Evolutionary conservation across 495 filamentous ascomycete species (phyloP), one percentile per base, ranked within the genome.

Genomic region (Penicillium pancosmium): DNA sequence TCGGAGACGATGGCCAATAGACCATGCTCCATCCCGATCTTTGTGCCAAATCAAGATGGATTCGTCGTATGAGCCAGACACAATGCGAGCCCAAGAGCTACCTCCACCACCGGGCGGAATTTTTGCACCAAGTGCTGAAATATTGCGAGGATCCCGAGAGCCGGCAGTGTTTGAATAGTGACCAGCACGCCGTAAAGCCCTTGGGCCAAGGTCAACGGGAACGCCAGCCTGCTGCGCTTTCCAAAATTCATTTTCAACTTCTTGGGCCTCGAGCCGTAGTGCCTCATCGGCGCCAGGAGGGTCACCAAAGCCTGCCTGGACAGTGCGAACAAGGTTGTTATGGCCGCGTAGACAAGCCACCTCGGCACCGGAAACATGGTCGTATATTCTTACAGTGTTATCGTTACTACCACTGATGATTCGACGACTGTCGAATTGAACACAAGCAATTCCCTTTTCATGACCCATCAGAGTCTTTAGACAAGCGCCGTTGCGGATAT

Each of bases 371-470:
- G 91, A 90, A 49, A 83, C 80, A 35, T 89, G 83, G 70, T 98
- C 94, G 66, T 93, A 99, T 38, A 99, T 92, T 49, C 94, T 91
- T 33, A 98, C 91, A 12, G 92, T 91, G 64, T 94, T 89, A 70
- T 99, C 94, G 65, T 91, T 96, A 72, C 92, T 96, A 3, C 94
- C 94, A 61, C 89, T 95, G 47, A 99, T 91, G 53, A 99, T 96
- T 4, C 93, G 85, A n/a, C 89, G 87, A n/a, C 91, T 92, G 71
- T 99, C 94, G 64, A 91, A 97, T 72, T 98, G 93, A 18, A 99
- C 91, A 73, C 94, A 99, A 15, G 94, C 94, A 67, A 99, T 98
- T 16, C 94, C 94, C 72, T 98, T 99, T 56, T 83, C 83, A 67
- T 99, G 94, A 5, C 94, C 95, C 47, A 90, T 73, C 38, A 95